phyloP scores from a whole-genome alignment of 108 stramenopile genomes.

The Cyclotella kingstonii region DNA sequence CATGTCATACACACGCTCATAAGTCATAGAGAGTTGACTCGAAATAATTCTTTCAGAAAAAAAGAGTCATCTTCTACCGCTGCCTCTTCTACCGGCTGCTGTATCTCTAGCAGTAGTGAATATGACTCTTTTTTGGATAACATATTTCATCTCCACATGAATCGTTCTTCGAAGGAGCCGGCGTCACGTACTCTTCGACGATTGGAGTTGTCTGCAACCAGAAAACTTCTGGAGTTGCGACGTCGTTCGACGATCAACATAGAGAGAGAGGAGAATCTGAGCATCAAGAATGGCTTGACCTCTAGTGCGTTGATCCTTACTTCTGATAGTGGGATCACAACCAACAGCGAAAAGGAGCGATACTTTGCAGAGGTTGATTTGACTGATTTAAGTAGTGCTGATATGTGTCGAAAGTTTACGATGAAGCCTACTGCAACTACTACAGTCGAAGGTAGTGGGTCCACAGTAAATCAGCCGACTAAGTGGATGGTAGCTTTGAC shows the following conservation, averaged over 20 bases:
- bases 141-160: slow-evolving; percentile 38
- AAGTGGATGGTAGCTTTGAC: slow-evolving; percentile 7
- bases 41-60: slow-evolving; percentile 3
- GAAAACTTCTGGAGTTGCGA: slow-evolving; percentile 13
- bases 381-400: slow-evolving; percentile 15
- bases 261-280: slow-evolving; percentile 10
- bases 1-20: slow-evolving; percentile 9
- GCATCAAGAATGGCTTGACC: neutral
- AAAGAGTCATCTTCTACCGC: neutral
- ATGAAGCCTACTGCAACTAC: no score
- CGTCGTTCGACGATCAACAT: neutral
- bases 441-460: no score
- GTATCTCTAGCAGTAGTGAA: no score
- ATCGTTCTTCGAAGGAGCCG: slow-evolving; percentile 27
- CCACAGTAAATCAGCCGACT: no score
- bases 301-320: neutral
- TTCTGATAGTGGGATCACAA: no score
- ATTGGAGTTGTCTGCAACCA: slow-evolving; percentile 30
- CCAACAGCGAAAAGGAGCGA: no score
- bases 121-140: no score
- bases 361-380: slow-evolving; percentile 6
- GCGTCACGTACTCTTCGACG: slow-evolving; percentile 28
- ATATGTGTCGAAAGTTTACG: slow-evolving; percentile 4
- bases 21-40: slow-evolving; percentile 6
- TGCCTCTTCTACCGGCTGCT: neutral